These are phyloP conservation scores for Nidularia sp. DNA, from an alignment of 768 basidiomycete species.

Conservation along the genomic window DNA sequence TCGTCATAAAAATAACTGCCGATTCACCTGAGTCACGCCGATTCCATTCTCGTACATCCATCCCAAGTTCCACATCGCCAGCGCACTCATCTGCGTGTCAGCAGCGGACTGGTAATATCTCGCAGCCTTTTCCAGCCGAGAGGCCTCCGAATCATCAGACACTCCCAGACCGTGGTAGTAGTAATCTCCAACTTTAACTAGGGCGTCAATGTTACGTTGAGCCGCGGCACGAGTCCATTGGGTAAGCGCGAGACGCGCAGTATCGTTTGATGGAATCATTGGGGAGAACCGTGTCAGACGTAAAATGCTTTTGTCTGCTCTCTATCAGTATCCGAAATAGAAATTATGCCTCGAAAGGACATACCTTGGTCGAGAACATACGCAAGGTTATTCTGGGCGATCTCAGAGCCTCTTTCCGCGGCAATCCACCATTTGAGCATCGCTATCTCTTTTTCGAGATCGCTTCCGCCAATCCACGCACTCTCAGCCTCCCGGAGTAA, in stretches of 20 bases:
- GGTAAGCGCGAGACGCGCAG: constrained; percentile 78
- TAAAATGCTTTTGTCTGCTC: constrained; percentile 64
- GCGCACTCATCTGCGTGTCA: constrained; percentile 85
- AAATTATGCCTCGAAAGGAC: constrained; percentile 9
- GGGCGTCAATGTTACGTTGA: constrained; percentile 92
- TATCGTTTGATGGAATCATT: constrained; percentile 73
- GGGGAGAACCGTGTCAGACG: constrained; percentile 67
- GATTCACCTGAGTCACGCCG: constrained; percentile 76
- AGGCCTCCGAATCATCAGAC: constrained; percentile 49
- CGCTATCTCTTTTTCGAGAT: constrained; percentile 75
- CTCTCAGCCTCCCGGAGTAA: constrained; percentile 77
- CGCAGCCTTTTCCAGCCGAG: constrained; percentile 84
- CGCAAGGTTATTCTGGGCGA: constrained; percentile 93
- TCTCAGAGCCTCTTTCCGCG: constrained; percentile 87
- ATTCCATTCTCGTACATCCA: constrained; percentile 99
- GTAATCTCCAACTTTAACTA: constrained; percentile 98
- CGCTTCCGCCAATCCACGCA: constrained; percentile 66
- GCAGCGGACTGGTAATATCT: constrained; percentile 93
- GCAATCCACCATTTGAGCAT: constrained; percentile 95
- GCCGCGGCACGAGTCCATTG: constrained; percentile 95
- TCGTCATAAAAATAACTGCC: neutral
- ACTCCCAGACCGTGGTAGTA: constrained; percentile 90
- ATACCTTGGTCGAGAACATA: constrained; percentile 88
- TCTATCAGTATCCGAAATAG: neutral
- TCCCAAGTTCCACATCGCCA: constrained; percentile 97